Base-by-base conservation (phyloP, 306 rosid species). In the Canavalia gladiata region DNA sequence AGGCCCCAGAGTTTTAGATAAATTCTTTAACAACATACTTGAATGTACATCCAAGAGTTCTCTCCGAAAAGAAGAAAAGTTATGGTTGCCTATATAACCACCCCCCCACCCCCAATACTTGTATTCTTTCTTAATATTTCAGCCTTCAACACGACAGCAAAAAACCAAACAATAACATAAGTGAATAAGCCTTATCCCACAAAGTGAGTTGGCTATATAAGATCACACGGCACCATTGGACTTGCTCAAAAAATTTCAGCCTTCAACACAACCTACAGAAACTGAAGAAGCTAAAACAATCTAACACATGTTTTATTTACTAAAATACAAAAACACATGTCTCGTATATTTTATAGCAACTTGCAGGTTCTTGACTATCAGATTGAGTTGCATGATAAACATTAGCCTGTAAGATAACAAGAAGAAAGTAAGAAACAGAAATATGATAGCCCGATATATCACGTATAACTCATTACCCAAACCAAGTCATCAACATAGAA, bases 321-420 rank as follows among this genome's bases (percentile, higher is more conserved):
- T 92, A 91, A 77, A 92, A 94, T 45, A 89, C 94, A 85, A 94
- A 85, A 84, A 92, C 78, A 31, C 94, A 94, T 45, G 94, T 91
- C 86, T 92, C 91, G 89, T 87, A 94, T 49, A 94, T 63, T 89
- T 92, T 94, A 79, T 18, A 18, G 25, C 25, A 18, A 18, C 89
- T 87, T 42, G 97, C 97, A 51, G 91, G 80, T 82, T 91, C 94
- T 64, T 84, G 87, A 76, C 97, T 90, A 86, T 94, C 84, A 34
- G 89, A 59, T 87, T 86, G 90, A 35, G 97, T 94, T 72, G 97
- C 97, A 80, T 92, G 97, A 89, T 94, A 87, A 55, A 94, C 97
- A 86, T 91, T 94, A 65, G 97, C 97, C 94, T 92, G 90, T 63
- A 8, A 42, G 47, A 84, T 43, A 43, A 41, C 25, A 67, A 62